Base-by-base conservation (phyloP, 768 basidiomycete genomes). In the Boletus sensibilis region DNA sequence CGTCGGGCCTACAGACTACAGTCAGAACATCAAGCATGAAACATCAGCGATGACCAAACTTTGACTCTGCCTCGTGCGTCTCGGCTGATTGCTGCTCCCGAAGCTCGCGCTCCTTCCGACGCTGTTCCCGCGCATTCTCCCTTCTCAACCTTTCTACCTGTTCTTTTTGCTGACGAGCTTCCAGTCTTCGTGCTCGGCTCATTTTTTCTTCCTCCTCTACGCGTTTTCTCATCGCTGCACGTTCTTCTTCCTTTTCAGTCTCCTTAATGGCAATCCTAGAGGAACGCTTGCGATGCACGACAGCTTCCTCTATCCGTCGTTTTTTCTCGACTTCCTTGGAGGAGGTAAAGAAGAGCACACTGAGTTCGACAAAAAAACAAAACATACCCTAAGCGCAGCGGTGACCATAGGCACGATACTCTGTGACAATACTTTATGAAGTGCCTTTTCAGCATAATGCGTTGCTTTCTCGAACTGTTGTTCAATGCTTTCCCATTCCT, bases 221-320 rank as follows among this genome's bases (percentile, higher is more conserved):
- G 57, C 81, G 82, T 63, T 75, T 80, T 56, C 77, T 75, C n/a
- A 83, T 82, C 9, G 81, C 79, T 25, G 82, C 71, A 35, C 82
- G 77, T 21, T 86, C 85, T 59, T 88, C 84, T 69, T 94, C 89
- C 61, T 83, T 84, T 70, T 91, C 92, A 35, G 76, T 82, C 69
- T 96, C 94, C 62, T 84, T 87, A 38, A 86, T 74, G 4, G 92
- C 90, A 55, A 97, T 85, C 33, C 95, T 88, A 18, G 92, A 92
- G 0, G 94, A 96, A 23, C 94, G 87, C 70, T 98, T 97, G 56
- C 94, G 85, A 57, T 91, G 89, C 25, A 84, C 81, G 13, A 94
- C 74, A 2, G 90, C 89, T 60, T 90, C 87, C 58, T 91, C 88
- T 49, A 89, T 57, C 14, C 78, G 82, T 23, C 79, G 78, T 66